These are phyloP conservation scores for Polyporus arcularius DNA, from an alignment of 768 basidiomycete genomes.

Conservation along the genomic window DNA sequence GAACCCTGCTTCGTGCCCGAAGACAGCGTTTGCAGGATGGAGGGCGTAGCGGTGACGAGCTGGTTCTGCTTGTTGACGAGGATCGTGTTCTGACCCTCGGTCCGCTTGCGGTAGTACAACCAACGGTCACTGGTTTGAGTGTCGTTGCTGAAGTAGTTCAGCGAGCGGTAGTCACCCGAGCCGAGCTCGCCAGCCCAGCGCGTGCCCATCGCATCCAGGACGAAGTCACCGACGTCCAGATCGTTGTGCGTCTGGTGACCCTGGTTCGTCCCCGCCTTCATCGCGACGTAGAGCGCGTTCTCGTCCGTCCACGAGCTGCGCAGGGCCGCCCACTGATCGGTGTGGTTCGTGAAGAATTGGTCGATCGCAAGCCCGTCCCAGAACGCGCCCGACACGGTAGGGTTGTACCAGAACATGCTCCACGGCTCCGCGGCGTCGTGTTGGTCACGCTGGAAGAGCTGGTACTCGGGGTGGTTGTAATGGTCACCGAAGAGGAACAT, in stretches of 20 bases:
- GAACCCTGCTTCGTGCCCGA: constrained; percentile 67
- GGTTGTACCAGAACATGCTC: constrained; percentile 89
- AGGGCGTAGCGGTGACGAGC: constrained; percentile 68
- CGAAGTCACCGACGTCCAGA: constrained; percentile 93
- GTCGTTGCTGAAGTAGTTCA: constrained; percentile 78
- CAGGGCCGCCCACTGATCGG: constrained; percentile 90
- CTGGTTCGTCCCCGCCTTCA: constrained; percentile 81
- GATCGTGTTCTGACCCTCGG: constrained; percentile 96
- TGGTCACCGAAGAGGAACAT: constrained; percentile 76
- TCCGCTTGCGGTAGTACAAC: constrained; percentile 95
- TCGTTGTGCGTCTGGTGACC: constrained; percentile 95
- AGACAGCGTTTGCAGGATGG: constrained; percentile 50
- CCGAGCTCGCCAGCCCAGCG: constrained; percentile 97
- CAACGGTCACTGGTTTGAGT: constrained; percentile 72
- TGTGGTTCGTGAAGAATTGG: constrained; percentile 68
- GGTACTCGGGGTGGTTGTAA: constrained; percentile 71
- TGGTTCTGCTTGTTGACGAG: constrained; percentile 79
- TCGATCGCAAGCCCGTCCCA: constrained; percentile 89
- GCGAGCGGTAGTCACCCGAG: constrained; percentile 78
- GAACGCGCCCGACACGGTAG: constrained; percentile 80
- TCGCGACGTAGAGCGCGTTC: constrained; percentile 79
- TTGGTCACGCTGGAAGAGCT: constrained; percentile 88
- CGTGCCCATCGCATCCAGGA: constrained; percentile 88
- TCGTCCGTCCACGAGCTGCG: constrained; percentile 91
- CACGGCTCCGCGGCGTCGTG: constrained; percentile 56